These are phyloP conservation scores for Globisporangium cystogenes DNA, from an alignment of 352 stramenopile genomes.

Conservation along the genomic window DNA sequence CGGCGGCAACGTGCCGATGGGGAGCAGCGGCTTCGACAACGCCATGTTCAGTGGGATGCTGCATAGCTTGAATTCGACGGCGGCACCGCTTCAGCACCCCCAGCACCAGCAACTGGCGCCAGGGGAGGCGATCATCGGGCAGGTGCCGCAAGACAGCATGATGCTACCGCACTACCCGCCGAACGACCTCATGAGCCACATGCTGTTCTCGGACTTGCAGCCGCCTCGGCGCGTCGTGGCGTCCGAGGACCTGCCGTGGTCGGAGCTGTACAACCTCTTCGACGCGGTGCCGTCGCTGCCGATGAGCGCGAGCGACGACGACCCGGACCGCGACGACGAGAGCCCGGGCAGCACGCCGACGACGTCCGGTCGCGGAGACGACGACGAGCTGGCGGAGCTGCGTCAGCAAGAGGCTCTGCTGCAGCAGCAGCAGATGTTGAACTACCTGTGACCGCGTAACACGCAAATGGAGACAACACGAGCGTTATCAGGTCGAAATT, in stretches of 20 bases:
- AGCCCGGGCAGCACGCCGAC: conserved; percentile 21
- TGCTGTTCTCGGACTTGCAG: conserved; percentile 54
- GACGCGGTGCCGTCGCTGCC: conserved; percentile 38
- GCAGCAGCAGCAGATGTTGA: conserved; percentile 36
- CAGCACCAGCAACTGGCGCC: conserved; percentile 11
- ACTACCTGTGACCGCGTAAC: conserved; percentile 49
- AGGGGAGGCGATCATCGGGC: conserved; percentile 7
- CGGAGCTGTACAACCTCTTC: conserved; percentile 80
- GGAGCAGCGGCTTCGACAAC: conserved; percentile 17
- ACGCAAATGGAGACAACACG: neutral
- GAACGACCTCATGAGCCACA: conserved; percentile 53
- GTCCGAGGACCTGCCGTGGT: conserved; percentile 73
- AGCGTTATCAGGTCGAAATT: too few relatives aligned
- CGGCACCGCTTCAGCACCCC: neutral
- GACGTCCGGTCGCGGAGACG: conserved; percentile 13
- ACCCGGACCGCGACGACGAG: conserved; percentile 54
- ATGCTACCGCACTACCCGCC: conserved; percentile 18
- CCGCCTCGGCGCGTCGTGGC: conserved; percentile 56
- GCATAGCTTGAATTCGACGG: conserved; percentile 13
- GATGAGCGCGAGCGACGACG: conserved; percentile 36
- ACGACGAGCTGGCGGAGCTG: conserved; percentile 1
- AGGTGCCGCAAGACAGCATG: conserved; percentile 14
- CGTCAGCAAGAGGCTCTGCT: conserved; percentile 3
- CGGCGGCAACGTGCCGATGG: neutral
- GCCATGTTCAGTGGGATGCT: conserved; percentile 14